Conservation (phyloP, 2,329 filamentous ascomycete species). For the Botryotinia globosa region DNA sequence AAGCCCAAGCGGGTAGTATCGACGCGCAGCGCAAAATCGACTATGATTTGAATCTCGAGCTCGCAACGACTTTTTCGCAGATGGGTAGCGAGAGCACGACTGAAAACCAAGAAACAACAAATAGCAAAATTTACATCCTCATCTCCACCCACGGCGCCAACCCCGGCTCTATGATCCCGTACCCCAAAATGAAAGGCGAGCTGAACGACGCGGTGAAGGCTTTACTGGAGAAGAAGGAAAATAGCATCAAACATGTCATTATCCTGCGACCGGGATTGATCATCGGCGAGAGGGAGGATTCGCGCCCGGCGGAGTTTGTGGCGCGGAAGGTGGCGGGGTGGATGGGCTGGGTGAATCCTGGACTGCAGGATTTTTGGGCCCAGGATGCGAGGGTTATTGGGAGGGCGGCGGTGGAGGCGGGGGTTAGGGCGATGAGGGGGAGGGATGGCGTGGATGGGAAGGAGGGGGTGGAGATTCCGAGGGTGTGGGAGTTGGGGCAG, state of each 20-base stretch:
- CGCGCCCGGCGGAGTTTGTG: slow-evolving; percentile 56
- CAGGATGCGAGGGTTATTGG: slow-evolving; percentile 62
- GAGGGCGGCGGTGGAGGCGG: slow-evolving; percentile 51
- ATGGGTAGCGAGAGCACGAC: too few relatives aligned
- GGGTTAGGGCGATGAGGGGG: slow-evolving; percentile 46
- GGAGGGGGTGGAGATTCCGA: slow-evolving; percentile 44
- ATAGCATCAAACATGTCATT: slow-evolving; percentile 72
- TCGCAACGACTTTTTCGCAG: slow-evolving; percentile 51
- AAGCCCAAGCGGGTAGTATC: slow-evolving; percentile 69
- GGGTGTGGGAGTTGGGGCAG: slow-evolving; percentile 48
- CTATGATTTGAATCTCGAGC: slow-evolving; percentile 77
- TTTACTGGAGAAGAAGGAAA: slow-evolving; percentile 39
- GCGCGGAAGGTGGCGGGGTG: slow-evolving; percentile 54
- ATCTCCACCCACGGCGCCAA: slow-evolving; percentile 44
- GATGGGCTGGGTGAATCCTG: slow-evolving; percentile 53
- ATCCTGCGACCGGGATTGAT: slow-evolving; percentile 77
- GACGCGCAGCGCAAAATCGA: slow-evolving; percentile 85
- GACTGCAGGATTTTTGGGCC: slow-evolving; percentile 61
- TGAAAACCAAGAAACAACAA: slow-evolving; percentile 59
- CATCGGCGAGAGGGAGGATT: slow-evolving; percentile 64
- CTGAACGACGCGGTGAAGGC: slow-evolving; percentile 74
- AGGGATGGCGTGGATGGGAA: slow-evolving; percentile 39
- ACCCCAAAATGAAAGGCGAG: slow-evolving; percentile 76
- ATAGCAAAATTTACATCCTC: slow-evolving; percentile 55
- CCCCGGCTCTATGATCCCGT: slow-evolving; percentile 52